Percentiles rank a stretch among this genome's conserved stretches.
Conservation (phyloP, 1,284 basidiomycete species). For the Ganoderma boninense region DNA sequence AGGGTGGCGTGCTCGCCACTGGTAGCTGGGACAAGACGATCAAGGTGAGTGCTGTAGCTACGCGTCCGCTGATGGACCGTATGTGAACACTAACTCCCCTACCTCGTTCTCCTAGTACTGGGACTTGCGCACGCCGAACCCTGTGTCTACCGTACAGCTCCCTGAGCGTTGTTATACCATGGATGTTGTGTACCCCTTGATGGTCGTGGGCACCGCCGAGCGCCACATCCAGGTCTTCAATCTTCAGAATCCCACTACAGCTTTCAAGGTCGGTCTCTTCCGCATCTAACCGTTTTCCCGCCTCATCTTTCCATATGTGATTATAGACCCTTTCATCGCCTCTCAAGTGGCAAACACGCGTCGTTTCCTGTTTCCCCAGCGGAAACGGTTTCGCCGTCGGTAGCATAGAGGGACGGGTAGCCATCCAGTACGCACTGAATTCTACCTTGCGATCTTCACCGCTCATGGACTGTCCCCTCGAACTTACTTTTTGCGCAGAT, state of each 20-base stretch:
- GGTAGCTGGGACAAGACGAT: conserved; percentile 94
- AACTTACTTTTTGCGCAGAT: conserved; percentile 52
- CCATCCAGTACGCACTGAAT: conserved; percentile 81
- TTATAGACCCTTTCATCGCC: conserved; percentile 80
- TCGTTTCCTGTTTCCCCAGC: conserved; percentile 86
- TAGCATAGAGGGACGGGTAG: conserved; percentile 95
- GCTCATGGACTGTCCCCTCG: background rate
- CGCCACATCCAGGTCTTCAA: conserved; percentile 91
- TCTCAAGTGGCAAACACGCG: conserved; percentile 94
- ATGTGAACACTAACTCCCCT: background rate
- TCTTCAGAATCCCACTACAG: conserved; percentile 79
- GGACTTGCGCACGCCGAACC: conserved; percentile 81
- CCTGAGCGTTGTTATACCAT: conserved; percentile 92
- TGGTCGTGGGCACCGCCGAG: conserved; percentile 96
- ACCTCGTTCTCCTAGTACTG: conserved; percentile 74
- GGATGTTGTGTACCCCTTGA: conserved; percentile 86
- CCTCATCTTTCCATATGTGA: background rate
- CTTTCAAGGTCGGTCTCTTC: conserved; percentile 67
- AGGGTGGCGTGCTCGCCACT: conserved; percentile 79
- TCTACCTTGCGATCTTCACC: conserved; percentile 17
- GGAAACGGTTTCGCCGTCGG: conserved; percentile 91
- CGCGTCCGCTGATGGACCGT: background rate
- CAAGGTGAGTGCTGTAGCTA: conserved; percentile 59
- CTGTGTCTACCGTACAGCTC: conserved; percentile 81
- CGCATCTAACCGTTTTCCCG: background rate